These are phyloP conservation scores for Lentinula novae-zelandiae DNA, from an alignment of 1,284 basidiomycete species.

Conservation along the genomic window DNA sequence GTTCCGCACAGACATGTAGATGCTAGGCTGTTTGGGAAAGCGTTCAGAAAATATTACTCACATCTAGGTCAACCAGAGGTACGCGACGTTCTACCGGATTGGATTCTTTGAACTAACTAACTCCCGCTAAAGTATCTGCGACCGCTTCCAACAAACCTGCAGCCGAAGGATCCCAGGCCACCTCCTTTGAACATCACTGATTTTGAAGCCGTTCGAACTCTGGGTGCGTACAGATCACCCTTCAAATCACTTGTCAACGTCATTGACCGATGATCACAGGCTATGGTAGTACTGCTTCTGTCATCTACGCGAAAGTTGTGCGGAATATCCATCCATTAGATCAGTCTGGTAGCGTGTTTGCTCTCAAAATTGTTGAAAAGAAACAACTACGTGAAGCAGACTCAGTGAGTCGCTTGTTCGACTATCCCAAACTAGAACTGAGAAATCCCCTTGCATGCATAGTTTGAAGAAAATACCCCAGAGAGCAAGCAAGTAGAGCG, in stretches of 20 bases:
- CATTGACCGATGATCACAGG: slow-evolving; percentile 23
- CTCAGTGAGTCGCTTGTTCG: slow-evolving; percentile 20
- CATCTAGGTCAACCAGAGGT: slow-evolving; percentile 6
- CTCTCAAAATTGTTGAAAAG: slow-evolving; percentile 40
- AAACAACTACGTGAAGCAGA: slow-evolving; percentile 25
- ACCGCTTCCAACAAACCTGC: background rate
- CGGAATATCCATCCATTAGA: slow-evolving; percentile 26
- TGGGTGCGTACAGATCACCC: slow-evolving; percentile 27
- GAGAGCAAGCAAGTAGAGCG: slow-evolving; percentile 30
- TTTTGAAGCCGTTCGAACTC: slow-evolving; percentile 34
- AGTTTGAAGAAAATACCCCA: background rate
- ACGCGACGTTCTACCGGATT: background rate
- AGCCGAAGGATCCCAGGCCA: slow-evolving; percentile 28
- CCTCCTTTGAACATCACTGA: slow-evolving; percentile 30
- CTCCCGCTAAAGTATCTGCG: background rate
- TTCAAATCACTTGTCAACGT: background rate
- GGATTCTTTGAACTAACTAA: background rate
- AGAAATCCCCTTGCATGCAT: background rate
- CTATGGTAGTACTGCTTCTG: slow-evolving; percentile 34
- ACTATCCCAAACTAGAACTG: background rate
- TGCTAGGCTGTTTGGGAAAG: background rate
- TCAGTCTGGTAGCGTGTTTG: slow-evolving; percentile 28
- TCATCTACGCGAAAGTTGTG: slow-evolving; percentile 35
- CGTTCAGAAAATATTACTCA: background rate
- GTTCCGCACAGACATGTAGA: background rate